phyloP scores from a whole-genome alignment of 2,329 filamentous ascomycete species.

The Cadophora malorum region DNA sequence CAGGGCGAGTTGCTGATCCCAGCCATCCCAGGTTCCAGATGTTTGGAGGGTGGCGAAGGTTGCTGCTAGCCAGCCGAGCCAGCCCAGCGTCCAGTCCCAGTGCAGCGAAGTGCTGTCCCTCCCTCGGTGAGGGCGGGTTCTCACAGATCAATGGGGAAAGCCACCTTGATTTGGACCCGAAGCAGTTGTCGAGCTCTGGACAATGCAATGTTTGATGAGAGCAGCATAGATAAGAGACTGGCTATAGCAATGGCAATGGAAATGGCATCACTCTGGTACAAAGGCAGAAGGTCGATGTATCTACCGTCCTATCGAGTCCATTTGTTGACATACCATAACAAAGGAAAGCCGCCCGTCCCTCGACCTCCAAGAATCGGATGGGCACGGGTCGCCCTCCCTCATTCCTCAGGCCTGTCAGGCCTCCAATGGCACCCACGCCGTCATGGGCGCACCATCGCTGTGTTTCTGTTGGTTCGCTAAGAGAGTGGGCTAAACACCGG shows the following conservation, averaged over 20 bases:
- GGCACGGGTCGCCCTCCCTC: background rate
- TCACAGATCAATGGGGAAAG: constrained; percentile 4
- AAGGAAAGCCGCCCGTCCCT: background rate
- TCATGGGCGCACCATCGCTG: background rate
- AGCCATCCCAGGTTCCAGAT: constrained; percentile 26
- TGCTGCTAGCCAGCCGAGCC: background rate
- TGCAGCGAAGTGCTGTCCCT: background rate
- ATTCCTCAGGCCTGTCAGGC: constrained; percentile 4
- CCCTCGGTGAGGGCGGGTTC: constrained; percentile 10
- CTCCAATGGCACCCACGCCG: background rate
- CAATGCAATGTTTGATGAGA: background rate
- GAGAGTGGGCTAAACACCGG: background rate
- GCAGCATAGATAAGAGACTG: background rate
- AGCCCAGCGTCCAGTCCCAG: background rate
- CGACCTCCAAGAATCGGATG: background rate
- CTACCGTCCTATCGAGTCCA: background rate
- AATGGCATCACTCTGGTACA: background rate
- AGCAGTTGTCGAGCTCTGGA: background rate
- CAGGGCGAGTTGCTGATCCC: constrained; percentile 19
- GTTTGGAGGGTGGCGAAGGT: constrained; percentile 12
- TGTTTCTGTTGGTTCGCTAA: background rate
- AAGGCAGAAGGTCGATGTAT: background rate
- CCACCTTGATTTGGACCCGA: background rate
- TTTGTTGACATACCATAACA: background rate
- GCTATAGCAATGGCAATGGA: background rate